phyloP scores from a whole-genome alignment of 2,329 filamentous ascomycete genomes.

The Cercospora sp. region DNA sequence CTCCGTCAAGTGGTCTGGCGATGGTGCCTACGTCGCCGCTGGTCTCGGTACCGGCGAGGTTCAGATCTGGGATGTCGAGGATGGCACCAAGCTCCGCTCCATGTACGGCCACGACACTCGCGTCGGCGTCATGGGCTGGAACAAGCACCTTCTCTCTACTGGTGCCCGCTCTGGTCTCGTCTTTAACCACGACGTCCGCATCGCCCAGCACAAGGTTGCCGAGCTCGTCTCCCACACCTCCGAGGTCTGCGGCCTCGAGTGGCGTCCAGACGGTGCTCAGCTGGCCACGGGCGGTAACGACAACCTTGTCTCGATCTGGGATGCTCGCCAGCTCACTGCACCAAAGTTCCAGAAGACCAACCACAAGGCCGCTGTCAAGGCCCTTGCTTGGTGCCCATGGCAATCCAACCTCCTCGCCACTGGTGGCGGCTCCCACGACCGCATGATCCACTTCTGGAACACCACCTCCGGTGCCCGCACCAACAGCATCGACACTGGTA shows the following conservation, averaged over 20 bases:
- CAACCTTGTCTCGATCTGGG: conserved; percentile 99
- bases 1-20: conserved; percentile 97
- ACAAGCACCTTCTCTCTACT: conserved; percentile 94
- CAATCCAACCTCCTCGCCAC: conserved; percentile 96
- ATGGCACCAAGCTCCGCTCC: conserved; percentile 91
- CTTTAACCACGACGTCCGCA: conserved; percentile 97
- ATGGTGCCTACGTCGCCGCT: conserved; percentile 93
- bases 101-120: conserved; percentile 98
- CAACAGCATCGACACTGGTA: conserved; percentile 98
- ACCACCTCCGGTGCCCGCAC: conserved; percentile 94
- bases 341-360: conserved; percentile 99
- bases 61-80: conserved; percentile 98
- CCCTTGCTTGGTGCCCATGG: conserved; percentile 98
- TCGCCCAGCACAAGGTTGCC: conserved; percentile 96
- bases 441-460: conserved; percentile 99
- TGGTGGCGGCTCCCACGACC: conserved; percentile 92
- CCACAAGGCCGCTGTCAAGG: conserved; percentile 98
- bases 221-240: conserved; percentile 97
- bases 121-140: conserved; percentile 98
- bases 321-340: conserved; percentile 85
- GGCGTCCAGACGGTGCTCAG: conserved; percentile 94
- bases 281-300: conserved; percentile 97
- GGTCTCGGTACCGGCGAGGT: conserved; percentile 94
- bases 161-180: conserved; percentile 92
- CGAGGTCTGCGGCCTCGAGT: conserved; percentile 96